These are phyloP conservation scores for Cicer judaicum DNA, from an alignment of 306 rosid species.

Conservation along the genomic window DNA sequence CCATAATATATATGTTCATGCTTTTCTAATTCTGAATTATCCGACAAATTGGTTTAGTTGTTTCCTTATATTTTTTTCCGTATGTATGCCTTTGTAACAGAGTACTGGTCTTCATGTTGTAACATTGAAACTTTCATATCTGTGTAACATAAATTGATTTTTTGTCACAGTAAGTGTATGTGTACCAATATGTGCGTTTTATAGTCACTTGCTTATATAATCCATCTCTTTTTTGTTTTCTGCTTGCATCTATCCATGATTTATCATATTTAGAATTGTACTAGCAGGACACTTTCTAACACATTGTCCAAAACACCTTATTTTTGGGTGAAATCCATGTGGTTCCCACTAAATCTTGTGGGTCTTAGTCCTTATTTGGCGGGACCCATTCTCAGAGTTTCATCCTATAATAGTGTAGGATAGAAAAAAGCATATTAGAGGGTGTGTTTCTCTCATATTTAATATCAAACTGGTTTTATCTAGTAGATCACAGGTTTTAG, in stretches of 20 bases:
- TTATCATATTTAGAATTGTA: constrained; percentile 1
- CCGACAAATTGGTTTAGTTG: neutral
- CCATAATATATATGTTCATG: constrained; percentile 2
- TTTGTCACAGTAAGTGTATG: constrained; percentile 1
- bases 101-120: constrained; percentile 12
- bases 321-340: neutral
- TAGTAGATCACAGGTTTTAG: constrained; percentile 1
- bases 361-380: neutral
- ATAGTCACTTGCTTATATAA: constrained; percentile 16
- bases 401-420: neutral
- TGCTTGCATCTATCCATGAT: constrained; percentile 3
- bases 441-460: neutral
- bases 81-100: constrained; percentile 1
- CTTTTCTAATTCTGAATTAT: neutral
- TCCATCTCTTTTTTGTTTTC: constrained; percentile 28
- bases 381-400: neutral
- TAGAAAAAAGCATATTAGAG: neutral
- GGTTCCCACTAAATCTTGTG: neutral
- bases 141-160: constrained; percentile 5
- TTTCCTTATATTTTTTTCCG: constrained; percentile 23
- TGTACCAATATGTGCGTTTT: constrained; percentile 1
- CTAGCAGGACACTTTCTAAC: neutral
- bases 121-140: constrained; percentile 9
- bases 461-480: constrained; percentile 7
- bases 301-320: neutral